phyloP scores from a whole-genome alignment of 139 green algal species.

The Nannochloris sp. region DNA sequence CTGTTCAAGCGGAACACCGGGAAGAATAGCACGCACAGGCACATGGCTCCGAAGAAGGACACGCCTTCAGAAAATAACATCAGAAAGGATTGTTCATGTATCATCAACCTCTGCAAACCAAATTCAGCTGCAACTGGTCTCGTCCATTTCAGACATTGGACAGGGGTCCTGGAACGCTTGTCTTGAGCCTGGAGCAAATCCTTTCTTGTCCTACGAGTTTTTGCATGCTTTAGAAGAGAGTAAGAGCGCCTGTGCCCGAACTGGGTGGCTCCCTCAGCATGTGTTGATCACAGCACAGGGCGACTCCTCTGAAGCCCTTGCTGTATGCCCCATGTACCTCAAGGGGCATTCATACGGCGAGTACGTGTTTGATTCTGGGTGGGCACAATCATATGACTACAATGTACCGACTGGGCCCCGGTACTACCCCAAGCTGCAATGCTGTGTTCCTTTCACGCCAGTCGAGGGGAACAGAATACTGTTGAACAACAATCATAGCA shows the following conservation, averaged over 20 bases:
- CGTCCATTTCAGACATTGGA: slow-evolving; percentile 27
- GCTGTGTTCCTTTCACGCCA: slow-evolving; percentile 84
- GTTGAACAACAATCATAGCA: slow-evolving; percentile 12
- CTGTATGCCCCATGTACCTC: slow-evolving; percentile 54
- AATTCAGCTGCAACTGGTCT: background rate
- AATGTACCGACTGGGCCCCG: slow-evolving; percentile 12
- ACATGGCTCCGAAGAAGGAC: no score
- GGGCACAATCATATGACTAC: slow-evolving; percentile 40
- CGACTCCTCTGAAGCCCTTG: slow-evolving; percentile 34
- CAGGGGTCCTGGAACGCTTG: slow-evolving; percentile 57
- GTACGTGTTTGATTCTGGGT: slow-evolving; percentile 79
- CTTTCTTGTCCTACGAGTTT: slow-evolving; percentile 63
- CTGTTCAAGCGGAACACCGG: no score
- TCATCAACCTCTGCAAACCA: no score
- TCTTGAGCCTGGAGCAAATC: slow-evolving; percentile 49
- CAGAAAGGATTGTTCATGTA: no score
- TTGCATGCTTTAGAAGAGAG: slow-evolving; percentile 55
- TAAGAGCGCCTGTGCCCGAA: slow-evolving; percentile 10
- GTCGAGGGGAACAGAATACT: slow-evolving; percentile 61
- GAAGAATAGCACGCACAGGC: no score
- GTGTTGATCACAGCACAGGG: slow-evolving; percentile 35
- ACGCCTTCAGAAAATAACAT: no score
- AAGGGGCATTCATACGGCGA: slow-evolving; percentile 62
- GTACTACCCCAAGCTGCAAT: slow-evolving; percentile 91
- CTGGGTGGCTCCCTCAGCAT: slow-evolving; percentile 66